These are phyloP conservation scores for Ogataea methanolica DNA, from an alignment of 805 yeast genomes.

Conservation along the genomic window DNA sequence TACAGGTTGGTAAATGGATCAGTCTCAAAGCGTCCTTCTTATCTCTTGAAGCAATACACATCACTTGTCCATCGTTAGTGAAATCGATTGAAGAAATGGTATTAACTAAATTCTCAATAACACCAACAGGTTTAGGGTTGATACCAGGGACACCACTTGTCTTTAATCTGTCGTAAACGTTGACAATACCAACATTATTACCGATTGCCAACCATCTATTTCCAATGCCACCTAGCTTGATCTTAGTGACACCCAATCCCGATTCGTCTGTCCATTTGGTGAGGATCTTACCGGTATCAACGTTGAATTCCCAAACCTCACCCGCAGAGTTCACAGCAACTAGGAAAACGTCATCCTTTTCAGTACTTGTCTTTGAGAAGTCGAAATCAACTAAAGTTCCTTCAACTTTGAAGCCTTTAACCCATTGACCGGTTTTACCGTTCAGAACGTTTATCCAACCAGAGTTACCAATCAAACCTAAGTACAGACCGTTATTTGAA, in stretches of 20 bases:
- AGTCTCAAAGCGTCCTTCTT: slow-evolving; percentile 81
- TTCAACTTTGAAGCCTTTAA: slow-evolving; percentile 82
- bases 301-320: slow-evolving; percentile 83
- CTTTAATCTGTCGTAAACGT: slow-evolving; percentile 62
- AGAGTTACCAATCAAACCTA: slow-evolving; percentile 75
- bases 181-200: slow-evolving; percentile 82
- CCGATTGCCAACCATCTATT: slow-evolving; percentile 89
- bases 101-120: slow-evolving; percentile 77
- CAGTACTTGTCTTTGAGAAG: slow-evolving; percentile 40
- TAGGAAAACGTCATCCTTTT: slow-evolving; percentile 39
- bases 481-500: slow-evolving; percentile 64
- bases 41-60: slow-evolving; percentile 81
- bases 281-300: slow-evolving; percentile 44
- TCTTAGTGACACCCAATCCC: slow-evolving; percentile 76
- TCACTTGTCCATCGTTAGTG: slow-evolving; percentile 82
- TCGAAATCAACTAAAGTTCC: slow-evolving; percentile 82
- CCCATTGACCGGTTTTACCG: slow-evolving; percentile 79
- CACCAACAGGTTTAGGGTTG: slow-evolving; percentile 50
- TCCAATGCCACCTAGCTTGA: slow-evolving; percentile 64
- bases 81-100: slow-evolving; percentile 70
- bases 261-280: slow-evolving; percentile 82
- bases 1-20: slow-evolving; percentile 82
- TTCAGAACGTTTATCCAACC: slow-evolving; percentile 89
- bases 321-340: slow-evolving; percentile 70
- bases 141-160: background rate